phyloP scores from a whole-genome alignment of 2,329 filamentous ascomycete species.

The Fusarium pseudograminearum region DNA sequence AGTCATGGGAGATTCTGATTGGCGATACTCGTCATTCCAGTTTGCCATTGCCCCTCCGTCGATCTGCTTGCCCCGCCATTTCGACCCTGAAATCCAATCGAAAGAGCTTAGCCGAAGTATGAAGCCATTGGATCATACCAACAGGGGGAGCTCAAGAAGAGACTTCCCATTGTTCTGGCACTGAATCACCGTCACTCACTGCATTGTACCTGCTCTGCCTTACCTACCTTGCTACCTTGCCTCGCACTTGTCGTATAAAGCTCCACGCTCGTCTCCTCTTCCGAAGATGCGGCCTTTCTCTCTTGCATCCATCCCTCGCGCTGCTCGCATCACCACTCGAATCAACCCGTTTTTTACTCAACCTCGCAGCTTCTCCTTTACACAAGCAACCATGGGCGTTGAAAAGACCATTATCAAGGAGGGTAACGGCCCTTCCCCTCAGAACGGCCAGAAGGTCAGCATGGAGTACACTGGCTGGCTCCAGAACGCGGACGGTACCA shows the following conservation, averaged over 20 bases:
- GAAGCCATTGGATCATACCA: constrained; percentile 37
- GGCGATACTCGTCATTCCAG: constrained; percentile 42
- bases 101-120: constrained; percentile 39
- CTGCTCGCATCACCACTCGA: constrained; percentile 34
- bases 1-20: constrained; percentile 34
- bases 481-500: constrained; percentile 74
- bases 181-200: constrained; percentile 24
- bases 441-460: constrained; percentile 76
- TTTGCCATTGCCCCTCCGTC: constrained; percentile 45
- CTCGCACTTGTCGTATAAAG: constrained; percentile 34
- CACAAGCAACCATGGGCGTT: constrained; percentile 73
- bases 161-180: constrained; percentile 33
- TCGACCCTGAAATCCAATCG: constrained; percentile 36
- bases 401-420: constrained; percentile 71
- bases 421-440: constrained; percentile 73
- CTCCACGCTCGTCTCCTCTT: constrained; percentile 33
- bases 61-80: constrained; percentile 49
- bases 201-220: constrained; percentile 16
- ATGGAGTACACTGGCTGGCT: constrained; percentile 95
- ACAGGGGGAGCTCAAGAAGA: constrained; percentile 37
- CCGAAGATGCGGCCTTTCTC: constrained; percentile 39
- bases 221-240: background rate
- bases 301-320: constrained; percentile 37
- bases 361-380: constrained; percentile 39
- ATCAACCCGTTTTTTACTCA: constrained; percentile 36